Conservation (phyloP, 768 basidiomycete genomes). For the Mycena albidolilacea region DNA sequence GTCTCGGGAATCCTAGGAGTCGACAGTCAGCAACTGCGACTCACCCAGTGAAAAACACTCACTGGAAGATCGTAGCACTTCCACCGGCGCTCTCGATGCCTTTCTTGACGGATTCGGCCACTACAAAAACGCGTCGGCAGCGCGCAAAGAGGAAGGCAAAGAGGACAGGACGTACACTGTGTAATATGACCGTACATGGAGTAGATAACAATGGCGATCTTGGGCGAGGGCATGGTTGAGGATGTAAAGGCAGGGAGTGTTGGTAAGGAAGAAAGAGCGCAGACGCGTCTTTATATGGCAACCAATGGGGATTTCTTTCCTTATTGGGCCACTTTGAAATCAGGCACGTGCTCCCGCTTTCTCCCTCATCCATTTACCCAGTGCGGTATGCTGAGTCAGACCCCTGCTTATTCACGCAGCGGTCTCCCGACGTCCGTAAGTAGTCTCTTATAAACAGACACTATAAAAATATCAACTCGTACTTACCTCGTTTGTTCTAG, state of each 20-base stretch:
- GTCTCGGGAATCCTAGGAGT: constrained; percentile 80
- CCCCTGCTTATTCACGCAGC: no score
- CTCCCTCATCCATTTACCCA: not conserved
- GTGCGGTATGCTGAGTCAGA: no score
- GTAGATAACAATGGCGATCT: constrained; percentile 81
- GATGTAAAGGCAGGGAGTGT: not conserved
- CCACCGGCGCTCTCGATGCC: constrained; percentile 68
- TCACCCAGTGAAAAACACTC: constrained; percentile 40
- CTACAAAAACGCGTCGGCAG: constrained; percentile 52
- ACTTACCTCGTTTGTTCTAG: no score
- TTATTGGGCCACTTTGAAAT: not conserved
- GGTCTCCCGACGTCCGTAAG: no score
- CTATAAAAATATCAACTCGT: no score
- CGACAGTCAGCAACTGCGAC: not conserved
- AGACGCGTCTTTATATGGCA: not conserved
- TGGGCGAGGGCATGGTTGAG: constrained; percentile 62
- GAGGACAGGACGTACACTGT: constrained; percentile 60
- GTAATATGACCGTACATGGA: constrained; percentile 82
- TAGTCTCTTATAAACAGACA: no score
- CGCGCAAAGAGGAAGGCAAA: not conserved
- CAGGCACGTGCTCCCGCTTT: not conserved
- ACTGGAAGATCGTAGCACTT: constrained; percentile 69
- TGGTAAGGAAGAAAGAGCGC: constrained; percentile 1
- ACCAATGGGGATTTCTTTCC: not conserved
- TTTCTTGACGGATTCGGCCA: constrained; percentile 69